Conservation (phyloP, 2,329 filamentous ascomycete species). For the Nemania serpens region DNA sequence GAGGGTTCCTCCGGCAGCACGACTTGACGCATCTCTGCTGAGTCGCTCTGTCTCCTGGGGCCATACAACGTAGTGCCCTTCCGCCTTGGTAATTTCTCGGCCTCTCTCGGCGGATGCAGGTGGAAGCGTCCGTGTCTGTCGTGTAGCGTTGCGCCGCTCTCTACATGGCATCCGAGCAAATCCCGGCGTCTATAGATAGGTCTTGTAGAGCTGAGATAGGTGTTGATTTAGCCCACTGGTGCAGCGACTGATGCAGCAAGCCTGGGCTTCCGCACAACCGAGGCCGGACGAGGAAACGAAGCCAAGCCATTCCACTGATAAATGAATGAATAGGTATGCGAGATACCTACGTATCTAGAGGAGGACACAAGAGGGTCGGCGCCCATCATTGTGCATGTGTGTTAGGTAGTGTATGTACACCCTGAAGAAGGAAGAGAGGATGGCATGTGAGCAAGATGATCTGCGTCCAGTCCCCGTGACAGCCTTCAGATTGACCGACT, state of each 20-base stretch:
- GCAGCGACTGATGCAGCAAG: not conserved
- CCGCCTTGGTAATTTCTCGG: slow-evolving; percentile 25
- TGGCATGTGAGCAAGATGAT: slow-evolving; percentile 11
- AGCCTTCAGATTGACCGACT: slow-evolving; percentile 2
- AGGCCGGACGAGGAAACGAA: slow-evolving; percentile 13
- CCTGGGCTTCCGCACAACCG: slow-evolving; percentile 15
- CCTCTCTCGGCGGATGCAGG: slow-evolving; percentile 19
- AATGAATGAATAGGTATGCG: slow-evolving; percentile 10
- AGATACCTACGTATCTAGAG: no score
- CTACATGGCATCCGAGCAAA: slow-evolving; percentile 5
- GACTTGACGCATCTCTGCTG: slow-evolving; percentile 24
- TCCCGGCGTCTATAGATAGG: not conserved
- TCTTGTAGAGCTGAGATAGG: not conserved
- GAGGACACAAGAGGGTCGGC: not conserved
- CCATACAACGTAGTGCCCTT: slow-evolving; percentile 32
- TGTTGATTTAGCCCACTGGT: not conserved
- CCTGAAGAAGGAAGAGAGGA: not conserved
- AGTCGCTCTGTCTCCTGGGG: slow-evolving; percentile 3
- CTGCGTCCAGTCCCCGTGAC: slow-evolving; percentile 1
- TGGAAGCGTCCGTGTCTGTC: slow-evolving; percentile 18
- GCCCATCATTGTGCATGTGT: not conserved
- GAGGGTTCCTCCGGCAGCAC: slow-evolving; percentile 34
- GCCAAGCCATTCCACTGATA: slow-evolving; percentile 12
- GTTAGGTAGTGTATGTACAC: not conserved
- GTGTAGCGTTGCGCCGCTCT: slow-evolving; percentile 22